phyloP scores from a whole-genome alignment of 768 basidiomycete genomes.

The Lanmaoa rubissima region DNA sequence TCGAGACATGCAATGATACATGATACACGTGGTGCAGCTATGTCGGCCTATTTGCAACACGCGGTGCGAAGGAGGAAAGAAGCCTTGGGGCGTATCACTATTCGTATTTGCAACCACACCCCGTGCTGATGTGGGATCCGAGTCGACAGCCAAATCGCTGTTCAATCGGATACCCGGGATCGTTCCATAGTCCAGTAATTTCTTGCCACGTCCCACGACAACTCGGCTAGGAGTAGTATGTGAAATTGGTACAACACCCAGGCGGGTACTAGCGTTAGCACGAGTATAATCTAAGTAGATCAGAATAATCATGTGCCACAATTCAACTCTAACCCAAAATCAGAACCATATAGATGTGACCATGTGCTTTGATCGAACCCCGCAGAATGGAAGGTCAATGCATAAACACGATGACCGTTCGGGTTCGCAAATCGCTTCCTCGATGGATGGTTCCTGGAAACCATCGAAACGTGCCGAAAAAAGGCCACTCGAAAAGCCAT shows the following conservation, averaged over 20 bases:
- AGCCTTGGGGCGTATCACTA: neutral
- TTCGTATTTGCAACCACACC: neutral
- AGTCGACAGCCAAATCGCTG: neutral
- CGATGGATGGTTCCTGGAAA: slow-evolving; percentile 18
- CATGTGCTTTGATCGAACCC: slow-evolving; percentile 5
- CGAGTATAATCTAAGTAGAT: slow-evolving; percentile 3
- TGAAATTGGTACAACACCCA: neutral
- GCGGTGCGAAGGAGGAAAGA: neutral
- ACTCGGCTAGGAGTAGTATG: neutral
- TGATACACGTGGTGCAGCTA: neutral
- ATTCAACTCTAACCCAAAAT: neutral
- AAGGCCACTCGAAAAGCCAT: neutral
- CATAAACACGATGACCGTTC: neutral
- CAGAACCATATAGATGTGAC: neutral
- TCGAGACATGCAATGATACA: neutral
- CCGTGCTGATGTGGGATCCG: no score
- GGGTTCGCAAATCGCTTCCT: slow-evolving; percentile 1
- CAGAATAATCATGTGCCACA: neutral
- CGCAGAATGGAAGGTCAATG: neutral
- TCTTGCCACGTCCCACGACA: neutral
- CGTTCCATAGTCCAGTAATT: neutral
- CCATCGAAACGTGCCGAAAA: slow-evolving; percentile 15
- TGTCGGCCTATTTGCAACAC: neutral
- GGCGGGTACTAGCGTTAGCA: neutral
- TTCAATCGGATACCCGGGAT: neutral